Percentiles rank a stretch among this genome's conserved stretches.
These are phyloP conservation scores for Globomyces sp. DNA, from an alignment of 371 early-diverging fungal species.

Conservation along the genomic window DNA sequence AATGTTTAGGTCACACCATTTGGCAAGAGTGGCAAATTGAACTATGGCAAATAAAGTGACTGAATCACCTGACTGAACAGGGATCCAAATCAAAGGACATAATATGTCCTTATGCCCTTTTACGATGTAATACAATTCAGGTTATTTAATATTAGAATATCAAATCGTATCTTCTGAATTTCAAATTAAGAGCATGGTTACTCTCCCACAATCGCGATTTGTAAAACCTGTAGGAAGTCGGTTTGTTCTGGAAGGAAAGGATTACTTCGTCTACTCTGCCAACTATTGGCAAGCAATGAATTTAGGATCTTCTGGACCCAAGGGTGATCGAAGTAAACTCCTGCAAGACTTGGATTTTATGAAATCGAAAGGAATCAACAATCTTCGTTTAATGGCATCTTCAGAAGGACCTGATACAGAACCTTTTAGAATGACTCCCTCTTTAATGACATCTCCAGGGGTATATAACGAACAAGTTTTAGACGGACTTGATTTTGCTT, in stretches of 20 bases:
- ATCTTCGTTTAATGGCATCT: conserved; percentile 62
- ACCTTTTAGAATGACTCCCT: conserved; percentile 62
- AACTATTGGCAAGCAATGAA: conserved; percentile 78
- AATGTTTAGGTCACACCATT: too few species aligned
- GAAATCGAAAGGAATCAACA: conserved; percentile 55
- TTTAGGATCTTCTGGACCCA: conserved; percentile 41
- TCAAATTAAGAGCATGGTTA: too few species aligned
- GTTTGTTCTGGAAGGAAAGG: conserved; percentile 29
- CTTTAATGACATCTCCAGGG: conserved; percentile 56
- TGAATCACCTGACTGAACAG: too few species aligned
- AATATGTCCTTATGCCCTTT: too few species aligned
- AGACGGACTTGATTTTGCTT: conserved; percentile 51
- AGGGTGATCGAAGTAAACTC: conserved; percentile 52
- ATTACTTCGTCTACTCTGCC: conserved; percentile 51
- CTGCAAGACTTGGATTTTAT: conserved; percentile 50
- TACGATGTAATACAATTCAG: too few species aligned
- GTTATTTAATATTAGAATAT: too few species aligned
- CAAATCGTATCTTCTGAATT: too few species aligned
- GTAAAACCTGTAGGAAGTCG: conserved; percentile 32
- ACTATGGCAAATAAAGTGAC: too few species aligned
- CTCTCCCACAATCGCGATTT: not conserved
- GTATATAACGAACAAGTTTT: conserved; percentile 55
- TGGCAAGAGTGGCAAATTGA: too few species aligned
- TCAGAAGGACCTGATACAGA: conserved; percentile 62
- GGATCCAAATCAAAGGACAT: too few species aligned